Evolutionary conservation across 768 basidiomycete genomes (phyloP), one percentile per base, ranked within the genome.

Genomic region (Sarcomyxa edulis): DNA sequence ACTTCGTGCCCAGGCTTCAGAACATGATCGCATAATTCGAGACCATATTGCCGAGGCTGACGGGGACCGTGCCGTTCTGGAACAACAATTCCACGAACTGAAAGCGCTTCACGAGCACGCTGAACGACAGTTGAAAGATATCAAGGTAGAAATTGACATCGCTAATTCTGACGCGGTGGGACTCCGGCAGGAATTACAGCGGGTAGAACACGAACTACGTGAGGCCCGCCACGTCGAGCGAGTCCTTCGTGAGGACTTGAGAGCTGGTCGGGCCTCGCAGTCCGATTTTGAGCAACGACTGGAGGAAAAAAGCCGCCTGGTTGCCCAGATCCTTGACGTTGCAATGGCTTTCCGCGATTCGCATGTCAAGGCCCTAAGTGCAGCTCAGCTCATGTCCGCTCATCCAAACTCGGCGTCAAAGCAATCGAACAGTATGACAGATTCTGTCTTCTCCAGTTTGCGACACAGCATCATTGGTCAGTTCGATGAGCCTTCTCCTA

Each of bases 41-140:
- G 92, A 96, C 55, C 87, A 93, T 50, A 83, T 86, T 39, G 86
- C 86, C 3, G 94, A 98, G 58, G 88, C 92, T 10, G 91, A 96
- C 51, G 88, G 92, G 1, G 93, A 97, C 56, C 77, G 91, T 6
- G 92, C 93, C 1, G 90, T 95, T 10, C 67, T 96, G 32, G 92
- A 96, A 60, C 81, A 93, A 35, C 86, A 92, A 56, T 82, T 86
- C 54, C 78, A 74, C 27, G 86, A 88, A 53, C 62, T 88, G 25
- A 72, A 74, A 47, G 77, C 76, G 1, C 68, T 70, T 6, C 61
- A 83, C 35, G 85, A 84, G 39, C 68, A 72, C 41, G 66, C 71
- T 10, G 73, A 78, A 37, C 70, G 72, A 7, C 75, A 84, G 47
- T 54, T 87, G 12, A 81, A 80, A 51, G 80, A 84, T 26, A 62